Percentiles rank a stretch among this genome's conserved stretches.
Conservation (phyloP, 2,329 filamentous ascomycete species). For the Plenodomus lindquistii region DNA sequence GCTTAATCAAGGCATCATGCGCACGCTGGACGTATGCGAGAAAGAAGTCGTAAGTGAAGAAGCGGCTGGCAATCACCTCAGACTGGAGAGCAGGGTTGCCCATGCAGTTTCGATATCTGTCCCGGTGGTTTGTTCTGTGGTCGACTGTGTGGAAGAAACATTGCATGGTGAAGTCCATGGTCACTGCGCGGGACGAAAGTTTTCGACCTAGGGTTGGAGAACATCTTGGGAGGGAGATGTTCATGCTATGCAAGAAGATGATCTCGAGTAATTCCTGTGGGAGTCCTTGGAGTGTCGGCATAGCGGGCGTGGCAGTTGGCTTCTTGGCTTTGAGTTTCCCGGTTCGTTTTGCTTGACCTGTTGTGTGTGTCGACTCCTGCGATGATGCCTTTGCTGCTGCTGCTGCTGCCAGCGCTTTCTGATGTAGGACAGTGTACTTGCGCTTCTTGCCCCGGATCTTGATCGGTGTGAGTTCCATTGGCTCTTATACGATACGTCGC, state of each 20-base stretch:
- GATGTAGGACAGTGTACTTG: constrained; percentile 9
- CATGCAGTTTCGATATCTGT: constrained; percentile 24
- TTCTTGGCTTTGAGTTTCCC: constrained; percentile 21
- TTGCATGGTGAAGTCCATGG: constrained; percentile 36
- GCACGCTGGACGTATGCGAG: constrained; percentile 36
- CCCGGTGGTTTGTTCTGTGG: constrained; percentile 29
- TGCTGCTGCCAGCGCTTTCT: constrained; percentile 5
- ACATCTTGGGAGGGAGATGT: constrained; percentile 36
- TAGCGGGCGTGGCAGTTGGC: constrained; percentile 21
- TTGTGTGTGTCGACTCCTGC: not conserved
- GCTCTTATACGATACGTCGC: constrained; percentile 12
- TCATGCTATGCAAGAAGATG: constrained; percentile 43
- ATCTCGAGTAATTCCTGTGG: constrained; percentile 42
- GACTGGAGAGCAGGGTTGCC: constrained; percentile 25
- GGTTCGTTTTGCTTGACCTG: constrained; percentile 11
- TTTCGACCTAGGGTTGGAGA: constrained; percentile 36
- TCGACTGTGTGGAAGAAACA: constrained; percentile 41
- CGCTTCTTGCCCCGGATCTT: constrained; percentile 40
- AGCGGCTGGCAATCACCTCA: constrained; percentile 34
- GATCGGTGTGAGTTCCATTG: constrained; percentile 41
- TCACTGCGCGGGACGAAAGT: constrained; percentile 33
- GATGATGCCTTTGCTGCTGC: constrained; percentile 6
- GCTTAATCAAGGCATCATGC: constrained; percentile 30
- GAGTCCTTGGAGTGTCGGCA: constrained; percentile 39
- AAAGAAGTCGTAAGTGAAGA: constrained; percentile 45